These are phyloP conservation scores for Picea glauca DNA, from an alignment of 75 land plant species.

Conservation along the genomic window DNA sequence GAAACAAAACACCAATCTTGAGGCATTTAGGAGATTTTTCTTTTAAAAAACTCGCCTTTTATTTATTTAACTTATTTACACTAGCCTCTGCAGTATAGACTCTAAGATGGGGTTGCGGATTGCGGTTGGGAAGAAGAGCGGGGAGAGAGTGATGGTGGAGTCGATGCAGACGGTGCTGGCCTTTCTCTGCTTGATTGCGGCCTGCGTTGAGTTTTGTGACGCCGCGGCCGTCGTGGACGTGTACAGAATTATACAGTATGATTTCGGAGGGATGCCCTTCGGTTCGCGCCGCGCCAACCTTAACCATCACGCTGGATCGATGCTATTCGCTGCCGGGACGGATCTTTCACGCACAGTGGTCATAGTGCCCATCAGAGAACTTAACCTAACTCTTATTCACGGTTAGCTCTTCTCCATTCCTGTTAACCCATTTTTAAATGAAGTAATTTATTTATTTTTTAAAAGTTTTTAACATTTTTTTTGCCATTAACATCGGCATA, in stretches of 20 bases:
- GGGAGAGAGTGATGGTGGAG: slow-evolving; percentile 23
- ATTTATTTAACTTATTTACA: too few relatives aligned
- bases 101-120: too few relatives aligned
- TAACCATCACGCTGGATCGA: slow-evolving; percentile 85
- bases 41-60: too few relatives aligned
- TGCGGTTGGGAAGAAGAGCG: slow-evolving; percentile 8
- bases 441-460: too few relatives aligned
- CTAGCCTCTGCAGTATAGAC: too few relatives aligned
- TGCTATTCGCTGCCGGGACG: slow-evolving; percentile 38
- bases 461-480: too few relatives aligned
- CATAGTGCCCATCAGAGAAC: slow-evolving; percentile 59
- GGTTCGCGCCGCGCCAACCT: slow-evolving; percentile 85
- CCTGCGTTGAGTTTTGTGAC: slow-evolving; percentile 81
- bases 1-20: too few relatives aligned
- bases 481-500: too few relatives aligned
- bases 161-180: slow-evolving; percentile 48
- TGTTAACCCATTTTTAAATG: not conserved
- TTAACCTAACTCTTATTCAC: slow-evolving; percentile 51
- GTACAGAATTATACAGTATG: slow-evolving; percentile 95
- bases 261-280: slow-evolving; percentile 71
- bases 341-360: slow-evolving; percentile 92
- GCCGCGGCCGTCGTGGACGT: slow-evolving; percentile 96
- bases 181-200: slow-evolving; percentile 52
- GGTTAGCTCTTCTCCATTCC: slow-evolving; percentile 30
- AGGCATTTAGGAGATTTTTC: too few relatives aligned